Percentiles rank a stretch among this genome's conserved stretches.
phyloP scores from a whole-genome alignment of 1,284 basidiomycete genomes.

The Pseudomicrostroma phylloplanum region DNA sequence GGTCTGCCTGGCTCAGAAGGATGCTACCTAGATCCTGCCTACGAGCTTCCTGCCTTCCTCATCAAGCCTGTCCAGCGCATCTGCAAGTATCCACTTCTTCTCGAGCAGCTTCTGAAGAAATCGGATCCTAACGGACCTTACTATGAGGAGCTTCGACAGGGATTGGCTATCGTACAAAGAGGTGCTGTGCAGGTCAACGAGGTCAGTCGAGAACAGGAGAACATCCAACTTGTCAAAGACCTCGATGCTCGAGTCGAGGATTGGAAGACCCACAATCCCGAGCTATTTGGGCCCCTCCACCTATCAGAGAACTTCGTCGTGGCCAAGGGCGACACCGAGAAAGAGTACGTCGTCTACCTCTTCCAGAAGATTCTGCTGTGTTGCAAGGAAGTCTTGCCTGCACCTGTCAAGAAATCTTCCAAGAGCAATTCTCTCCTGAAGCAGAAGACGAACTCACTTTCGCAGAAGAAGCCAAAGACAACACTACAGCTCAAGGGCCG shows the following conservation, averaged over 20 bases:
- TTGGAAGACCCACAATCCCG: constrained; percentile 96
- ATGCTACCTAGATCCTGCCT: constrained; percentile 52
- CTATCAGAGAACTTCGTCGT: constrained; percentile 93
- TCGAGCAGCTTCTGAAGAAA: constrained; percentile 63
- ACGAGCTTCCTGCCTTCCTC: constrained; percentile 76
- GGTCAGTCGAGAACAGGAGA: constrained; percentile 74
- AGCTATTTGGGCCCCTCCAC: constrained; percentile 84
- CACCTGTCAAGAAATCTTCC: constrained; percentile 52
- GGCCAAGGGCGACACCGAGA: constrained; percentile 89
- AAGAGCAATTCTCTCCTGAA: constrained; percentile 43
- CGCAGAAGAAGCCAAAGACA: constrained; percentile 55
- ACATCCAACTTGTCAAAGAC: constrained; percentile 77
- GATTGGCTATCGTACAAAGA: constrained; percentile 77
- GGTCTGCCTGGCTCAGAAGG: constrained; percentile 37
- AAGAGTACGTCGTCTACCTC: constrained; percentile 96
- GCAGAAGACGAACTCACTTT: constrained; percentile 18
- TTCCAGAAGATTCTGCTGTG: constrained; percentile 98
- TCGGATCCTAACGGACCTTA: constrained; percentile 33
- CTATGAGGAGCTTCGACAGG: constrained; percentile 73
- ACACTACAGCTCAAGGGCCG: constrained; percentile 87
- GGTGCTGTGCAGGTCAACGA: constrained; percentile 96
- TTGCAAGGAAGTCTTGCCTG: constrained; percentile 72
- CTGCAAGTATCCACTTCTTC: constrained; percentile 67
- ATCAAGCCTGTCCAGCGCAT: constrained; percentile 73
- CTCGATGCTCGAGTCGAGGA: constrained; percentile 88